Evolutionary conservation across 2,329 filamentous ascomycete species (phyloP).

Genomic region (Aureobasidium sp.): DNA sequence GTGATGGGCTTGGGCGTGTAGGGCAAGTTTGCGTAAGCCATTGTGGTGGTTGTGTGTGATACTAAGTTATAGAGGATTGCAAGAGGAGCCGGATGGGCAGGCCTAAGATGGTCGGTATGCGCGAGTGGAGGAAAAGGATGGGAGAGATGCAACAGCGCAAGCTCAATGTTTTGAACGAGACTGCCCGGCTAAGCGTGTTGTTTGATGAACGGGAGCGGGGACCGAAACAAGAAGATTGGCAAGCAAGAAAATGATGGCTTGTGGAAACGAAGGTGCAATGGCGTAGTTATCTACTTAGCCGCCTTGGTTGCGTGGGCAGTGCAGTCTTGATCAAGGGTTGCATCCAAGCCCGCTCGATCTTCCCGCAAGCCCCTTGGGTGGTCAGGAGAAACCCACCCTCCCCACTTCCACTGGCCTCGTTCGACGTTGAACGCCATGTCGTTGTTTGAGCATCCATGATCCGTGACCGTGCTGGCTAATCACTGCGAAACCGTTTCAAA

Average conservation of each 20-base stretch:
- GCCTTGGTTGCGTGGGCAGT: constrained; percentile 7
- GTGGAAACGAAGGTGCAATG: constrained; percentile 2
- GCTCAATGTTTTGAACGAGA: constrained; percentile 6
- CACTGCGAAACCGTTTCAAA: constrained; percentile 15
- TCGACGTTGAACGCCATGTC: constrained; percentile 7
- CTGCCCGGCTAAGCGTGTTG: constrained; percentile 8
- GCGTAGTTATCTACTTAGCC: constrained; percentile 6
- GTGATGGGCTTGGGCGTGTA: constrained; percentile 46
- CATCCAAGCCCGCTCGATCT: background rate
- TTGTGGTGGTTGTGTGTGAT: constrained; percentile 20
- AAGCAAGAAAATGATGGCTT: constrained; percentile 1
- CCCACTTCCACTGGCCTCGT: background rate
- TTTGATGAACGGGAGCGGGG: background rate
- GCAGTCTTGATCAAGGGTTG: constrained; percentile 11
- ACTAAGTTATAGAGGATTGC: background rate
- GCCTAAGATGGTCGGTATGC: background rate
- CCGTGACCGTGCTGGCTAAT: background rate
- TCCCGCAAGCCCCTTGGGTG: background rate
- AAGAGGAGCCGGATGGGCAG: background rate
- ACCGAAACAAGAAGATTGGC: constrained; percentile 1
- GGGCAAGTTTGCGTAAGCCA: constrained; percentile 31
- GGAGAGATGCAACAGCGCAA: background rate
- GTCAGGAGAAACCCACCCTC: constrained; percentile 12
- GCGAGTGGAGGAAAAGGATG: background rate
- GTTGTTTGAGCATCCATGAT: constrained; percentile 1